A percentile compares a stretch with the other conserved stretches of the same genome.
phyloP scores from a whole-genome alignment of 371 early-diverging fungal species.

The Lichtheimia ramosa region DNA sequence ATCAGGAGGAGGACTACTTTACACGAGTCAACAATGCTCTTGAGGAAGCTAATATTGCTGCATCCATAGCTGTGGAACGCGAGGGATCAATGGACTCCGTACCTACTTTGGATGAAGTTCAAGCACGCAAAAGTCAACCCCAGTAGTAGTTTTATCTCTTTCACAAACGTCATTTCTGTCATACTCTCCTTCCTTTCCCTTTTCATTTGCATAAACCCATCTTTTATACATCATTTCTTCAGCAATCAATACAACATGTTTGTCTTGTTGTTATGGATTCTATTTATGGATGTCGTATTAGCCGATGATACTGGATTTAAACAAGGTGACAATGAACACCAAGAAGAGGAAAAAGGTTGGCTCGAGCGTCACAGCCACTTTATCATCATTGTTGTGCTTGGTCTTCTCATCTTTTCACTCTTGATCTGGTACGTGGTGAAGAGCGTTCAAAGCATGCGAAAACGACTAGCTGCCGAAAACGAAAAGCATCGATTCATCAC shows the following conservation, averaged over 20 bases:
- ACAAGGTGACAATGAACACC: too few relatives aligned
- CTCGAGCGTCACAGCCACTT: slow-evolving; percentile 14
- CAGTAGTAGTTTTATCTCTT: not conserved
- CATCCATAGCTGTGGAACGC: slow-evolving; percentile 56
- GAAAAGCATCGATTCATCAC: slow-evolving; percentile 1
- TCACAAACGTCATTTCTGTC: not conserved
- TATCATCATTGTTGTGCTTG: slow-evolving; percentile 20
- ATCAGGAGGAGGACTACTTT: slow-evolving; percentile 33
- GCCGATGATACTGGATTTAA: too few relatives aligned
- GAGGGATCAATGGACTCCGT: slow-evolving; percentile 70
- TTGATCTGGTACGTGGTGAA: slow-evolving; percentile 19
- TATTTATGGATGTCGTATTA: too few relatives aligned
- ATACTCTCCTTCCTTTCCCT: not conserved
- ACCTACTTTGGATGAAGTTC: slow-evolving; percentile 49
- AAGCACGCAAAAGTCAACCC: slow-evolving; percentile 6
- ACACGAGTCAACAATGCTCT: slow-evolving; percentile 41
- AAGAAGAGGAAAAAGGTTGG: slow-evolving; percentile 5
- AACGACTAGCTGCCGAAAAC: slow-evolving; percentile 20
- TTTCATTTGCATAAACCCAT: not conserved
- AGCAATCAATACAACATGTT: too few relatives aligned
- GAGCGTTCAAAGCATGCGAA: slow-evolving; percentile 20
- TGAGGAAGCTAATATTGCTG: slow-evolving; percentile 57
- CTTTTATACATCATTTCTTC: not conserved
- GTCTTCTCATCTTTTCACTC: slow-evolving; percentile 10
- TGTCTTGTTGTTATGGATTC: too few relatives aligned